A percentile compares a stretch with the other conserved stretches of the same genome.
Conservation (phyloP, 805 yeast genomes). For the Myxozyma udenii region DNA sequence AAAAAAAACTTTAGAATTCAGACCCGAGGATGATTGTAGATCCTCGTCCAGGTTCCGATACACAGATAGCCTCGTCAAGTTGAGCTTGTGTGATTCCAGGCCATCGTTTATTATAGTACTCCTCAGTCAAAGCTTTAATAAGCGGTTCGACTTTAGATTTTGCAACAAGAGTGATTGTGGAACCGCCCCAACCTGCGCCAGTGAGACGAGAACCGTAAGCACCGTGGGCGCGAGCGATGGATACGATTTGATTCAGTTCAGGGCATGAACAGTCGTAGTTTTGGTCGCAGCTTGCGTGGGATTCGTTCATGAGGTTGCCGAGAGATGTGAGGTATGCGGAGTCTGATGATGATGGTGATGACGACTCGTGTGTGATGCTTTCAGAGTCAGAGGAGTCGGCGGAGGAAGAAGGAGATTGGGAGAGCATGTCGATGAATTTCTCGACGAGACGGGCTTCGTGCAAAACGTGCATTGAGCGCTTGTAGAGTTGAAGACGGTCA, state of each 20-base stretch:
- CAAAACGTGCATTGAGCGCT: constrained; percentile 61
- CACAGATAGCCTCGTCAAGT: constrained; percentile 52
- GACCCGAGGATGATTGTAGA: constrained; percentile 34
- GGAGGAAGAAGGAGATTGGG: constrained; percentile 24
- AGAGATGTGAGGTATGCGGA: constrained; percentile 43
- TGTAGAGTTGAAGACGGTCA: constrained; percentile 53
- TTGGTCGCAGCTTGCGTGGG: constrained; percentile 53
- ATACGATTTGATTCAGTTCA: constrained; percentile 53
- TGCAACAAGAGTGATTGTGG: constrained; percentile 59
- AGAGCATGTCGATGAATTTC: constrained; percentile 46
- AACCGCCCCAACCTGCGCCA: constrained; percentile 80
- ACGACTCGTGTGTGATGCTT: background rate
- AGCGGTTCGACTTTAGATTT: constrained; percentile 42
- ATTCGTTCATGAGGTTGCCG: constrained; percentile 57
- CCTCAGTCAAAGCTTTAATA: constrained; percentile 45
- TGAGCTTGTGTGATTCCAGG: constrained; percentile 49
- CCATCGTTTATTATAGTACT: constrained; percentile 50
- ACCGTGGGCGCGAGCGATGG: constrained; percentile 54
- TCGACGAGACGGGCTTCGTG: constrained; percentile 60
- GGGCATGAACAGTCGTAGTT: constrained; percentile 55
- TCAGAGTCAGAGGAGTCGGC: constrained; percentile 9
- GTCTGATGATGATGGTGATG: background rate
- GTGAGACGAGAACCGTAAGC: constrained; percentile 67
- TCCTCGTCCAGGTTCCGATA: constrained; percentile 57
- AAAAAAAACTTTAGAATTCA: background rate